Percentiles rank a stretch among this genome's conserved stretches.
Evolutionary conservation across 306 rosid species (phyloP).

Genomic region (Cucurbita moschata): DNA sequence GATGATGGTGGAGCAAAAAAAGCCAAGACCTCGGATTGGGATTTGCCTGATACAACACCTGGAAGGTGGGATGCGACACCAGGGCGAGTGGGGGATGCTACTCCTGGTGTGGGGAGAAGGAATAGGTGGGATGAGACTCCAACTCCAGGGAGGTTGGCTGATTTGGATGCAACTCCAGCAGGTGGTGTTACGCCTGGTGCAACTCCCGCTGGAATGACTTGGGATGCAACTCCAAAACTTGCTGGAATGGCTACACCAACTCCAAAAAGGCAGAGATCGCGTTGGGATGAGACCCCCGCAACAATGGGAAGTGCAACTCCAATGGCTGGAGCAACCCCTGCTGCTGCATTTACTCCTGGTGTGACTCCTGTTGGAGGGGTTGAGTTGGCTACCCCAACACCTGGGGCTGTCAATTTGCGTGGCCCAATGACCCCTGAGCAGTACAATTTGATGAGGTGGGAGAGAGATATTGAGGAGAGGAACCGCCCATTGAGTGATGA

Average conservation of each 20-base stretch:
- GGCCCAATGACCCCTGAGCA: slow-evolving; percentile 62
- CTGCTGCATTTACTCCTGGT: slow-evolving; percentile 53
- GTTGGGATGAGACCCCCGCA: slow-evolving; percentile 77
- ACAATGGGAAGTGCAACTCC: slow-evolving; percentile 68
- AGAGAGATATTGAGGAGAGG: slow-evolving; percentile 70
- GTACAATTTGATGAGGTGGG: slow-evolving; percentile 64
- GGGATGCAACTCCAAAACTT: slow-evolving; percentile 71
- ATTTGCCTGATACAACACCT: slow-evolving; percentile 40
- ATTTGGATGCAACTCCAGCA: slow-evolving; percentile 54
- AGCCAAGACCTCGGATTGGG: slow-evolving; percentile 55
- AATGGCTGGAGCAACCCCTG: slow-evolving; percentile 51
- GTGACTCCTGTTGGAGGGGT: slow-evolving; percentile 63
- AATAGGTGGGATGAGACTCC: slow-evolving; percentile 74
- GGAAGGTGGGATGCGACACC: slow-evolving; percentile 64
- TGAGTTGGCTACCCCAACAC: slow-evolving; percentile 55
- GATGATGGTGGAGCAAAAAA: slow-evolving; percentile 34
- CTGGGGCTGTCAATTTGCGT: slow-evolving; percentile 40
- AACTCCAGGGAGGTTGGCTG: slow-evolving; percentile 46
- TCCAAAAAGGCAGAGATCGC: slow-evolving; percentile 50
- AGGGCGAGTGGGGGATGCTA: slow-evolving; percentile 47
- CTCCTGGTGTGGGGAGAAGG: slow-evolving; percentile 47
- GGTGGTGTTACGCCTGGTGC: slow-evolving; percentile 66
- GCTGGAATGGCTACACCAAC: slow-evolving; percentile 61
- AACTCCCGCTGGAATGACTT: slow-evolving; percentile 66
- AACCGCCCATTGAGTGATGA: slow-evolving; percentile 61